Conservation (phyloP, 1,139 yeast genomes). For the Kurtzmaniella natalensis region DNA sequence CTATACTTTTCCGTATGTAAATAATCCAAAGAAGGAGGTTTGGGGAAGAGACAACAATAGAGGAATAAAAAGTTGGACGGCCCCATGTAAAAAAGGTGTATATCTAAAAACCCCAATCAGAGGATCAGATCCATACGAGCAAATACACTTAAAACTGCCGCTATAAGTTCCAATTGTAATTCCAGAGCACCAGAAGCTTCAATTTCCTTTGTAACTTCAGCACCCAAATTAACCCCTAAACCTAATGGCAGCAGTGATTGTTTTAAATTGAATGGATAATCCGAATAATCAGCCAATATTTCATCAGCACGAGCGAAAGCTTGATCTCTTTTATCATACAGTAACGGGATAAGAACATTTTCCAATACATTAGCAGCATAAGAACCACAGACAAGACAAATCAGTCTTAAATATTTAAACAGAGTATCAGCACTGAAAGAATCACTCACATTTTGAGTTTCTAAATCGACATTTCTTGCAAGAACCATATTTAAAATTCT, state of each 20-base stretch:
- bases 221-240: conserved; percentile 70
- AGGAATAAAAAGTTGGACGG: too few relatives aligned
- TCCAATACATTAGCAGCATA: conserved; percentile 96
- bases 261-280: conserved; percentile 71
- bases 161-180: conserved; percentile 79
- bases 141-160: conserved; percentile 72
- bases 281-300: conserved; percentile 73
- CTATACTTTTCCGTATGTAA: too few relatives aligned
- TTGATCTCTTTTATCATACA: conserved; percentile 86
- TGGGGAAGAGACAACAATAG: too few relatives aligned
- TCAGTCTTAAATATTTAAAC: conserved; percentile 69
- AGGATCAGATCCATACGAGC: conserved; percentile 56
- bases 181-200: conserved; percentile 54
- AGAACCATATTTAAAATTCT: conserved; percentile 70
- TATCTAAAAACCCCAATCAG: too few relatives aligned
- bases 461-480: conserved; percentile 60
- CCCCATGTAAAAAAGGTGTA: too few relatives aligned
- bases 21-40: too few relatives aligned
- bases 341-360: conserved; percentile 73
- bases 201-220: conserved; percentile 65
- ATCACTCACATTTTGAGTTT: conserved; percentile 41
- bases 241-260: conserved; percentile 58
- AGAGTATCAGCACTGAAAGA: conserved; percentile 69
- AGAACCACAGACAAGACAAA: conserved; percentile 82
- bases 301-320: conserved; percentile 95